Percentiles rank a stretch among this genome's conserved stretches.
These are phyloP conservation scores for Ophiorrhiza pumila DNA, from an alignment of 257 asterid species.

Conservation along the genomic window DNA sequence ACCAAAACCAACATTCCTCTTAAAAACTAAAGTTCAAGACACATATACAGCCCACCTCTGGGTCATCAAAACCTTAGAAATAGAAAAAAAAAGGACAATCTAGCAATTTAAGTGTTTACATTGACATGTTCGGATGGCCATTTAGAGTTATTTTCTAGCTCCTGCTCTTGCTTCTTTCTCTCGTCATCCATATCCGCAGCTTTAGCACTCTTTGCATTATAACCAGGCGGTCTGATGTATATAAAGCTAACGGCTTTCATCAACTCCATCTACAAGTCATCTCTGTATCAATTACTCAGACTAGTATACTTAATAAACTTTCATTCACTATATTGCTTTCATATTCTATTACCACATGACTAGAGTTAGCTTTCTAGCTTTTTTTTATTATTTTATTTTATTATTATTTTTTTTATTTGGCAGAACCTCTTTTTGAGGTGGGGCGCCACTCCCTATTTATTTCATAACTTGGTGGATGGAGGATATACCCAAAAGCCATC, in stretches of 20 bases:
- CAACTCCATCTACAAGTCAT: slow-evolving; percentile 73
- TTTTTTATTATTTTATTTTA: too few relatives aligned
- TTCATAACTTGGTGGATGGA: too few relatives aligned
- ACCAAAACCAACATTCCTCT: too few relatives aligned
- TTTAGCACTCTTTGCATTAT: slow-evolving; percentile 93
- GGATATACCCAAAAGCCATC: too few relatives aligned
- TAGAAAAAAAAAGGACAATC: too few relatives aligned
- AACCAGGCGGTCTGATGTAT: slow-evolving; percentile 97
- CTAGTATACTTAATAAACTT: background rate
- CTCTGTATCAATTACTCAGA: slow-evolving; percentile 4
- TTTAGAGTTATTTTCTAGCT: slow-evolving; percentile 27
- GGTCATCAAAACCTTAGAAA: too few relatives aligned
- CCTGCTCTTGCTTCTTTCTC: slow-evolving; percentile 43
- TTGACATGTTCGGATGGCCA: slow-evolving; percentile 39
- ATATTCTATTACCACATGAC: slow-evolving; percentile 36
- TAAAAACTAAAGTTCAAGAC: too few relatives aligned
- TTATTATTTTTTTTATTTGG: too few relatives aligned
- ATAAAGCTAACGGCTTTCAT: slow-evolving; percentile 98
- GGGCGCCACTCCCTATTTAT: too few relatives aligned
- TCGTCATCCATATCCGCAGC: slow-evolving; percentile 87
- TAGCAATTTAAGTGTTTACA: too few relatives aligned
- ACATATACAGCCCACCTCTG: too few relatives aligned
- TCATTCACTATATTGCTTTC: background rate
- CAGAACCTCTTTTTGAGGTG: too few relatives aligned
- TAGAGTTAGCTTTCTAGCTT: slow-evolving; percentile 69